phyloP scores from a whole-genome alignment of 23 red algal genomes.

The Gracilaria gracilis region DNA sequence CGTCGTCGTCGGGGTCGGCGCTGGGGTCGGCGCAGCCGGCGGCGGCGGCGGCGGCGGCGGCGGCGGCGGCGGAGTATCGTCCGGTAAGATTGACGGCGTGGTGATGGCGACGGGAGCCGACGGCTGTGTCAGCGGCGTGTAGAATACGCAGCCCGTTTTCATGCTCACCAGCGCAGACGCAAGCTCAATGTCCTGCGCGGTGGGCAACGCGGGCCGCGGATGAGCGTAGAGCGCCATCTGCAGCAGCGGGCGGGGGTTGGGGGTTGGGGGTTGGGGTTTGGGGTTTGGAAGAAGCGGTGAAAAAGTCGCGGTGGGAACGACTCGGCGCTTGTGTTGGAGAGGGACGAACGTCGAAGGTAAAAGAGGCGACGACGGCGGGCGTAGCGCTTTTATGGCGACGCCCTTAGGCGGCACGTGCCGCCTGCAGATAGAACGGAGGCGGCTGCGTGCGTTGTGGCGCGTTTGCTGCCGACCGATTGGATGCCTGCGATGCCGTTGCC shows the following conservation, averaged over 20 bases:
- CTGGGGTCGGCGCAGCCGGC: neutral
- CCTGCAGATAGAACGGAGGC: neutral
- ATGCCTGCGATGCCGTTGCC: too few relatives aligned
- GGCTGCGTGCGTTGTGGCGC: neutral
- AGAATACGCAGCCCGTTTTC: neutral
- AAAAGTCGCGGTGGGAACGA: too few relatives aligned
- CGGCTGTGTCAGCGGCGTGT: neutral
- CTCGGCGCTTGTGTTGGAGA: neutral
- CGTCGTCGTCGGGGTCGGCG: neutral
- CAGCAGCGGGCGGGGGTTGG: neutral
- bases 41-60: neutral
- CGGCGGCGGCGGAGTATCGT: too few relatives aligned
- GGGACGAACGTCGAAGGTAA: neutral
- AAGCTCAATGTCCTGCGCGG: conserved; percentile 69
- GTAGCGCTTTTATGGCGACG: neutral
- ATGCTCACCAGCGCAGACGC: conserved; percentile 70
- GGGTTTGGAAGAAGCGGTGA: too few relatives aligned
- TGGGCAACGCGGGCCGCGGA: conserved; percentile 37
- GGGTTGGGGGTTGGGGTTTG: neutral
- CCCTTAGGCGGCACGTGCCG: neutral
- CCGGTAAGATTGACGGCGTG: too few relatives aligned
- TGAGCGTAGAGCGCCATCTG: conserved; percentile 23
- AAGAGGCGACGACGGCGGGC: neutral
- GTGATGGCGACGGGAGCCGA: too few relatives aligned
- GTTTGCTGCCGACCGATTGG: conserved; percentile 16